Evolutionary conservation across 306 rosid species (phyloP).

Genomic region (Medicago ruthenica): DNA sequence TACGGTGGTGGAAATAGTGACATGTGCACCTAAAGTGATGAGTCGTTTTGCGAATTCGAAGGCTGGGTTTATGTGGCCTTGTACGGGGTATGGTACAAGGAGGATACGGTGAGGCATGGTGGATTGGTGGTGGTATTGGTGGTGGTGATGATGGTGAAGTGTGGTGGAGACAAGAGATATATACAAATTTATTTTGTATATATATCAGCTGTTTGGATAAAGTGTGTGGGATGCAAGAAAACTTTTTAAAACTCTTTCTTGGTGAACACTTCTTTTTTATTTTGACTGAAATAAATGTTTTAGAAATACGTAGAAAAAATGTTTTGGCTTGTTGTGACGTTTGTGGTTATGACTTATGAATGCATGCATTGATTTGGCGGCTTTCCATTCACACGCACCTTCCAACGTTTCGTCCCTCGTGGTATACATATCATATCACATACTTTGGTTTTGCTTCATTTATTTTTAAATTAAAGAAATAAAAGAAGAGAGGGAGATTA

Average conservation of each 20-base stretch:
- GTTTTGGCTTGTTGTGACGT: not conserved
- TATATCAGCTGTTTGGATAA: not conserved
- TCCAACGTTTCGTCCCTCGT: no score
- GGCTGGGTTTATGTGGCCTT: constrained; percentile 61
- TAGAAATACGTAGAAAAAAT: not conserved
- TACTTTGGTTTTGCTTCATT: no score
- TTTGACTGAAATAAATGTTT: not conserved
- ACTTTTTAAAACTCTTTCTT: not conserved
- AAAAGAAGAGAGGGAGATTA: no score
- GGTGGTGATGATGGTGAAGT: not conserved
- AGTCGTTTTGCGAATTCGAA: constrained; percentile 53
- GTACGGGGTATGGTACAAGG: constrained; percentile 43
- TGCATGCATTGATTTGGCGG: not conserved
- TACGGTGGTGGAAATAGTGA: constrained; percentile 47
- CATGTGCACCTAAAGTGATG: constrained; percentile 38
- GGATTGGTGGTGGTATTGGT: not conserved
- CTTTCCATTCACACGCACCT: not conserved
- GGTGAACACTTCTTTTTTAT: not conserved
- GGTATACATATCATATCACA: no score
- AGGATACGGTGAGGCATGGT: constrained; percentile 47
- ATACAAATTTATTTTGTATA: not conserved
- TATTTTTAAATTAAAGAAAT: no score
- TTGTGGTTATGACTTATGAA: not conserved
- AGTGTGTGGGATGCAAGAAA: not conserved
- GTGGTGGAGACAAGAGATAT: not conserved